Base-by-base conservation (phyloP, 2,329 filamentous ascomycete genomes). In the Fonsecaea erecta region DNA sequence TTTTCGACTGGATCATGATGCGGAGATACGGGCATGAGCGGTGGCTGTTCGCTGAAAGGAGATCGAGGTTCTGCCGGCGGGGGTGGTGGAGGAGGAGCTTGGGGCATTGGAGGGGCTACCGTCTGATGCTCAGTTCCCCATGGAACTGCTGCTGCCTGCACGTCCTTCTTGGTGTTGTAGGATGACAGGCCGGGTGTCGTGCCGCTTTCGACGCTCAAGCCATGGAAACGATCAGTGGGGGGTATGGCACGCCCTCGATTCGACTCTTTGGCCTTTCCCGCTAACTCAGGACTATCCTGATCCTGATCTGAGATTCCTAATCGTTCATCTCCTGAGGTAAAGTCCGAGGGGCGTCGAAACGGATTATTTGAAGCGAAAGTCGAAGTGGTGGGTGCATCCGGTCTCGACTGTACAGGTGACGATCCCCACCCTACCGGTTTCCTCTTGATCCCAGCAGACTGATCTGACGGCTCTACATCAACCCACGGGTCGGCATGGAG, bases 301-400 rank as follows among this genome's bases (percentile, higher is more conserved):
- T 52, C 53, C 64, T 52, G 64, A 18, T 66, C 46, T n/a, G 64
- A 54, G 9, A 11, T 34, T 6, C 52, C 43, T 5, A 52, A 28
- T 12, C 26, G 48, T 9, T 46, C 60, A 24, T 61, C 62, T 52
- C 21, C 46, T 16, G n/a, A 16, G 24, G 18, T 18, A 16, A 54
- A 32, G 16, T 54, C 56, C 5, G 69, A 70, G 32, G 64, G 63
- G 26, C 69, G 61, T 51, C 70, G 62, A 62, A 70, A 73, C 11
- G 71, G 71, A 58, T 73, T 73, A 56, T 71, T 71, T n/a, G 71
- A 73, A 12, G 68, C 62, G 26, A 72, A 65, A 24, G 48, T 52
- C 12, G 63, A 12, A 6, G 48, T 30, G 6, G 56, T 12, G 16
- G 40, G 34, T 12, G 40, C 14, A n/a, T 61, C 46, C 2, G 57